These are phyloP conservation scores for Solanum chiquidenum DNA, from an alignment of 257 asterid species.

Conservation along the genomic window DNA sequence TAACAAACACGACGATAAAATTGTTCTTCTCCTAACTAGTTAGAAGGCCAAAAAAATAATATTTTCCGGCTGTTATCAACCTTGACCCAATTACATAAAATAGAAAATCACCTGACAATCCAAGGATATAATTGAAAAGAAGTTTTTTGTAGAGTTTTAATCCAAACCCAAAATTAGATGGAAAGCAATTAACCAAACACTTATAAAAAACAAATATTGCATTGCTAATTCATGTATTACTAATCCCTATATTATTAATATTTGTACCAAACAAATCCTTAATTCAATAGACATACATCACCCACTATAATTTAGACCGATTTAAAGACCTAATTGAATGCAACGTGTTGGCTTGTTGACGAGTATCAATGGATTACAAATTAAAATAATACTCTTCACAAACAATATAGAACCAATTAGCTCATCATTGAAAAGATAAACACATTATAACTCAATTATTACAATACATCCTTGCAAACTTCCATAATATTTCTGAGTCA, in stretches of 20 bases:
- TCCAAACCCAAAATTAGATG: not conserved
- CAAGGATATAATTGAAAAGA: not conserved
- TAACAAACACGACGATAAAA: not conserved
- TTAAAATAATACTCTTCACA: not conserved
- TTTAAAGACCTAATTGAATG: not conserved
- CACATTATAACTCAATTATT: not conserved
- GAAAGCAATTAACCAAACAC: no score
- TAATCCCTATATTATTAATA: not conserved
- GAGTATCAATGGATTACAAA: not conserved
- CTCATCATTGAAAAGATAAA: not conserved
- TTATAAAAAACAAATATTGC: no score
- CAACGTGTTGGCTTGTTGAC: not conserved
- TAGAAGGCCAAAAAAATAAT: no score
- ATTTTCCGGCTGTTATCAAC: no score
- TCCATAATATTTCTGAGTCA: not conserved
- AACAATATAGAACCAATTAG: not conserved
- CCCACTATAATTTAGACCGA: not conserved
- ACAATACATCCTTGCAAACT: not conserved
- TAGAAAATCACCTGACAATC: no score
- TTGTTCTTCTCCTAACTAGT: no score
- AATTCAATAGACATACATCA: no score
- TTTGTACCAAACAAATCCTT: no score
- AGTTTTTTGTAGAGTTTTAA: not conserved
- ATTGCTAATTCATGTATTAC: not conserved
- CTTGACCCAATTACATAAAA: no score